Conservation (phyloP, 345 rosid species). For the Eucalyptus polybractea region DNA sequence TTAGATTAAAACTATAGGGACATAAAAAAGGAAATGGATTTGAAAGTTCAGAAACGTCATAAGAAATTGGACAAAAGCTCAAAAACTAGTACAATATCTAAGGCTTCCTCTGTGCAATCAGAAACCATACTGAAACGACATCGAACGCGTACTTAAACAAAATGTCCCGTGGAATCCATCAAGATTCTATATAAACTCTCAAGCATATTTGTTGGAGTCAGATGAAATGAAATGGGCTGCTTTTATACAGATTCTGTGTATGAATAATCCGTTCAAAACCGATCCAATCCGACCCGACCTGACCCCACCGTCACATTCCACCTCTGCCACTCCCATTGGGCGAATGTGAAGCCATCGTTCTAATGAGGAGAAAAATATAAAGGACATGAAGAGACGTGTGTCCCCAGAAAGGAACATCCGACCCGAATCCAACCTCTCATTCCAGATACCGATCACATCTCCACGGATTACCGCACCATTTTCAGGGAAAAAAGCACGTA, state of each 20-base stretch:
- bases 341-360: neutral
- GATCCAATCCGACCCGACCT: neutral
- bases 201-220: fast-evolving
- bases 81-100: neutral
- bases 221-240: neutral
- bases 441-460: neutral
- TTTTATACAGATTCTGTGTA: neutral
- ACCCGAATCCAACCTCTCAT: neutral
- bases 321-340: neutral
- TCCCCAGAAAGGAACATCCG: neutral
- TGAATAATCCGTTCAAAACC: neutral
- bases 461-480: neutral
- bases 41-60: neutral
- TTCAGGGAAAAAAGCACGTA: neutral
- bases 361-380: neutral
- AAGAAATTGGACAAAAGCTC: neutral
- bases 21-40: neutral
- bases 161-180: neutral
- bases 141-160: neutral
- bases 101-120: neutral
- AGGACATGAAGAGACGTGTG: neutral
- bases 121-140: neutral
- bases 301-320: neutral
- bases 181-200: neutral
- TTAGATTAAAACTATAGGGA: neutral